These are phyloP conservation scores for Polytolypa hystricis DNA, from an alignment of 2,329 filamentous ascomycete species.

Conservation along the genomic window DNA sequence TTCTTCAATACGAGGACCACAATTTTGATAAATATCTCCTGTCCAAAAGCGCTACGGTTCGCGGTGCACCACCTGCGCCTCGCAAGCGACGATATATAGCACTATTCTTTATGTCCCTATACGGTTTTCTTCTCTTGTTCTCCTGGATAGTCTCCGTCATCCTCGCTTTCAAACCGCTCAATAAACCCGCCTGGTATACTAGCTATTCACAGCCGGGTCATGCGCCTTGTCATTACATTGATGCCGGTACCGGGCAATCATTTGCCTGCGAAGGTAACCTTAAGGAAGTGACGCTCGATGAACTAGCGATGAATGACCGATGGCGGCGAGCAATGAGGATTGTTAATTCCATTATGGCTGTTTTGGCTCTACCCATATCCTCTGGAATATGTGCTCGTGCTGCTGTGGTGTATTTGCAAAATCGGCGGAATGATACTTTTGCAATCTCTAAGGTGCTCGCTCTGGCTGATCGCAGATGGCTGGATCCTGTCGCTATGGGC, in stretches of 20 bases:
- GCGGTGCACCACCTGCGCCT: conserved; percentile 1
- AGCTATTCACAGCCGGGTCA: background rate
- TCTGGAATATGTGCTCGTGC: conserved; percentile 6
- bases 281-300: background rate
- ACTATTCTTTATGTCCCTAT: background rate
- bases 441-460: conserved; percentile 2
- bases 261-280: background rate
- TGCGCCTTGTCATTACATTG: conserved; percentile 1
- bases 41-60: too few species aligned
- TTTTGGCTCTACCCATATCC: conserved; percentile 2
- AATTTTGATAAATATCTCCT: too few species aligned
- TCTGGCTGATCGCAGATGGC: conserved; percentile 5
- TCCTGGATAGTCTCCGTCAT: conserved; percentile 5
- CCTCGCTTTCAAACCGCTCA: background rate
- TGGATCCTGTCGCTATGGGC: conserved; percentile 1
- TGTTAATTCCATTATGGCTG: conserved; percentile 4
- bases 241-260: background rate
- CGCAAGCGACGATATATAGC: conserved; percentile 1
- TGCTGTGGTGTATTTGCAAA: conserved; percentile 6
- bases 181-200: conserved; percentile 1
- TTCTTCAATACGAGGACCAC: too few species aligned
- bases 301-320: background rate
- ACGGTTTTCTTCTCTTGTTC: conserved; percentile 4
- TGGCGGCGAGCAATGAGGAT: conserved; percentile 1
- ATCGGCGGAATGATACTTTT: background rate